Evolutionary conservation across 73 alveolate genomes (phyloP), one percentile per base, ranked within the genome.

Genomic region (Stentor coeruleus): DNA sequence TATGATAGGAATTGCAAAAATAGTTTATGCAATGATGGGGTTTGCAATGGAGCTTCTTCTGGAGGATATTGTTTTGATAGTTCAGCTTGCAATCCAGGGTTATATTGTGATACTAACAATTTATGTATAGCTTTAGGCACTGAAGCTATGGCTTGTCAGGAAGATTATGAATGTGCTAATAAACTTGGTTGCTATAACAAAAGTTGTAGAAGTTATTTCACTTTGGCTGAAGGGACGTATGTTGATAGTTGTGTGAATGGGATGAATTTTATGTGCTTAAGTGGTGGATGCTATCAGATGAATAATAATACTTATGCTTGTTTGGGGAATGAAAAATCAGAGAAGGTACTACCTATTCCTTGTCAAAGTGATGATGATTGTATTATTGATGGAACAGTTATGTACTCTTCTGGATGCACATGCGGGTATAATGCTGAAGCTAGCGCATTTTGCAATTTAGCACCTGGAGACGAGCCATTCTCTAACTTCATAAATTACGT

Each of bases 381-480:
- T 20, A 49, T 49, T 11, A 20, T 49, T 6, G 66, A 49, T 49
- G 66, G 28, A 49, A 11, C 20, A 11, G 6, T 20, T 20, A 49
- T 6, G 6, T 49, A 49, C 20, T 49, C 66, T 11, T 11, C 66
- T 11, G 66, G 20, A 11, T 49, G 66, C 20, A 20, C 6, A 49
- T 49, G 66, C 20, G 66, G 66, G 20, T 49, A 11, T 20, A 49
- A 49, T 20, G 28, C 66, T 11, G 20, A 11, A 6, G 66, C 28
- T 20, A 20, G 6, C 6, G 6, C 66, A 49, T 49, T 49, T 49
- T 49, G 66, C 66, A 49, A 49, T 11, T 20, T 49, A 11, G 66
- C 66, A 11, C 66, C 66, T 11, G 66, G 66, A 11, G 66, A 49
- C 66, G 20, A 49, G 66, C 66, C 66, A 6, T 49, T 49, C 66